Conservation (phyloP, 768 basidiomycete species). For the Lentinula raphanica region DNA sequence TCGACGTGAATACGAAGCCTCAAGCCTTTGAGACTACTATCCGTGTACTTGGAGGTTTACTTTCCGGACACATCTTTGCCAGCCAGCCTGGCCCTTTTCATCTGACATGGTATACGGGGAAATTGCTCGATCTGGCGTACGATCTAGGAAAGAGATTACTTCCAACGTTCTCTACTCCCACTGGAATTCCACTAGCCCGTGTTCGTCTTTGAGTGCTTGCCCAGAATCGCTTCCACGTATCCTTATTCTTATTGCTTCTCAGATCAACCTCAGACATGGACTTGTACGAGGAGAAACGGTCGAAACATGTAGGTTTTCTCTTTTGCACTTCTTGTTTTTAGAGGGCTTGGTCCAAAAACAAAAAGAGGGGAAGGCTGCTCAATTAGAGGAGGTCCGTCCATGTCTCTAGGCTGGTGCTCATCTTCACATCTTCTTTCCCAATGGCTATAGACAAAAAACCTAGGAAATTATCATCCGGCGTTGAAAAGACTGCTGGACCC, state of each 20-base stretch:
- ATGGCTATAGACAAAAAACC: slow-evolving; percentile 61
- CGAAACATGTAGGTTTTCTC: slow-evolving; percentile 70
- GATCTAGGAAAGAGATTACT: slow-evolving; percentile 84
- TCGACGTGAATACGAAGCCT: slow-evolving; percentile 93
- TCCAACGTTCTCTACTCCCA: slow-evolving; percentile 89
- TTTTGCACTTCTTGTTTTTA: slow-evolving; percentile 22
- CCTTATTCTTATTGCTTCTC: background rate
- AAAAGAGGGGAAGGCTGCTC: no score
- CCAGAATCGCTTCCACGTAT: slow-evolving; percentile 1
- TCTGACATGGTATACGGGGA: slow-evolving; percentile 79
- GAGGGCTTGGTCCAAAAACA: no score
- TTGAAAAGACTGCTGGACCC: slow-evolving; percentile 63
- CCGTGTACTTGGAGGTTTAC: slow-evolving; percentile 83
- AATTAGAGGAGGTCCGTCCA: no score
- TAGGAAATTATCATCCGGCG: slow-evolving; percentile 80
- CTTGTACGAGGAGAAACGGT: slow-evolving; percentile 67
- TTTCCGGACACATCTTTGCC: slow-evolving; percentile 84
- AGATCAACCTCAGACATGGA: slow-evolving; percentile 85
- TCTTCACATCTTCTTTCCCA: slow-evolving; percentile 10
- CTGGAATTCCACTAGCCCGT: slow-evolving; percentile 89
- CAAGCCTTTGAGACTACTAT: slow-evolving; percentile 98
- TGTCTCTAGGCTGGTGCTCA: no score
- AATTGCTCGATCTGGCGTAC: slow-evolving; percentile 74
- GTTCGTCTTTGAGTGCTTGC: slow-evolving; percentile 33
- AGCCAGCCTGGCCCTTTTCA: slow-evolving; percentile 59